Base-by-base conservation (phyloP, 257 asterid species). In the Solanum peruvianum region DNA sequence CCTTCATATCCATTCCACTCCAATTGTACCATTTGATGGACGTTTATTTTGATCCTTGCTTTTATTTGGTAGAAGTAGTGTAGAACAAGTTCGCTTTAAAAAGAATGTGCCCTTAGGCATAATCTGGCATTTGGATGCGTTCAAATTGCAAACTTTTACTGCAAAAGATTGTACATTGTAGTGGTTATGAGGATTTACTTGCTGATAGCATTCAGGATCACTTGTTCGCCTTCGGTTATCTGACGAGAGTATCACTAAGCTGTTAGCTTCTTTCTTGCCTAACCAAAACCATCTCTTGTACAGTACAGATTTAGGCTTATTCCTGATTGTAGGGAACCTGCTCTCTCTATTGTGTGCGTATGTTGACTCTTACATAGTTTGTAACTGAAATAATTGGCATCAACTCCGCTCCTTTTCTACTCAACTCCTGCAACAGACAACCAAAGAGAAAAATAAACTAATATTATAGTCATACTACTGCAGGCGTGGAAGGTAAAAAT, bases 401-500 rank as follows among this genome's bases (percentile, higher is more conserved):
- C 44, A 45, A 45, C 84, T 29, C 42, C 1, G 5, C 66, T 45
- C 15, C 66, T 78, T 45, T 78, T 47, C 66, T 78, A 78, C 84
- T 78, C 84, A 78, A 25, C n/a, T 16, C 25, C 41, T 45, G 66
- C 41, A 44, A 78, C 66, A 27, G 25, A 77, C 39, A 77, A 42
- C 62, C 52, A 45, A 80, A 27, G 27, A 42, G 18, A 29, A 6
- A 47, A 80, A 9, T 56, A 47, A 80, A 47, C 83, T 71, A 70
- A 70, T 70, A 60, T 16, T 71, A 25, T 69, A 9, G 87, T 41
- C 33, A 11, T 62, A 52, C 85, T 47, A 44, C 66, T 89, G 93
- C 94, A 95, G 98, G 99, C 81, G 95, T 91, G 86, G 99, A 96
- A 90, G 98, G 95, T 80, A 94, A 91, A 89, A 93, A 95, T 77